Evolutionary conservation across 164 flowering plant genomes (phyloP).

Genomic region (Nymphaea thermarum): DNA sequence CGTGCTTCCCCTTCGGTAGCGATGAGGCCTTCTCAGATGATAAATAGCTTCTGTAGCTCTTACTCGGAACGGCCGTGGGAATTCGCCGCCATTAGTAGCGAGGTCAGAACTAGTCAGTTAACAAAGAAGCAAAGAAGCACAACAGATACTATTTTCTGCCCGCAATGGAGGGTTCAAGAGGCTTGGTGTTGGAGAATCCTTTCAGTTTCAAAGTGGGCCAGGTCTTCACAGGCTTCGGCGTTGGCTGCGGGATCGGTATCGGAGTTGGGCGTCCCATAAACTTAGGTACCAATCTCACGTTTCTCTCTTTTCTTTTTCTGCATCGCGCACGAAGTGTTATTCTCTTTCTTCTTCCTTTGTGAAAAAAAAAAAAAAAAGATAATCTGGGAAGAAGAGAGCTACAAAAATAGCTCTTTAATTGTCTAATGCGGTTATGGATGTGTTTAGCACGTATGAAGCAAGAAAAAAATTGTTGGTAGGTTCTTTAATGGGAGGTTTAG

Average conservation of each 20-base stretch:
- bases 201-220: constrained; percentile 81
- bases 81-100: no score
- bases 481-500: not conserved
- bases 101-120: not conserved
- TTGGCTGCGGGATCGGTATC: constrained; percentile 94
- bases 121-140: not conserved
- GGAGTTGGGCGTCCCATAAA: constrained; percentile 84
- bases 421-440: not conserved
- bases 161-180: not conserved
- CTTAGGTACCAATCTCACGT: constrained; percentile 30
- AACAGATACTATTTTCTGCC: not conserved
- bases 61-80: not conserved
- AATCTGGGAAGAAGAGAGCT: not conserved
- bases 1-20: not conserved
- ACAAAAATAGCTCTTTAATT: not conserved
- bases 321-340: no score
- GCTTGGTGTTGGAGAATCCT: constrained; percentile 45
- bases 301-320: not conserved
- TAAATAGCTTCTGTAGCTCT: not conserved
- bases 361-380: not conserved
- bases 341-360: not conserved
- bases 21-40: not conserved
- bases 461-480: not conserved
- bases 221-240: constrained; percentile 92
- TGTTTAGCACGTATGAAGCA: not conserved